Base-by-base conservation (phyloP, 345 rosid genomes). In the Populus euphratica region DNA sequence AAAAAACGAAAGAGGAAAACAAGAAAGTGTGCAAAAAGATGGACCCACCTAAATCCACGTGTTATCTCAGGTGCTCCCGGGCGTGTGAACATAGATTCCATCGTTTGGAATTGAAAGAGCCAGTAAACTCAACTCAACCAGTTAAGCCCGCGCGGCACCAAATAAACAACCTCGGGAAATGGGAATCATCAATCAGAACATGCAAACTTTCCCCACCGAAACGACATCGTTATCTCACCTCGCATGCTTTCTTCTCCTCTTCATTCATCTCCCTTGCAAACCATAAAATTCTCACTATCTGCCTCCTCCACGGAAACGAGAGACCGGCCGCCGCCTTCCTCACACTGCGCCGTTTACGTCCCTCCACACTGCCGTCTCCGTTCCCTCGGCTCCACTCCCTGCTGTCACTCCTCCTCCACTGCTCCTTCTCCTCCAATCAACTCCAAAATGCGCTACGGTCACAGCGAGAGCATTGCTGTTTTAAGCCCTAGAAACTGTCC, bases 311-410 rank as follows among this genome's bases (percentile, higher is more conserved):
- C 68, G 50, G 23, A 52, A 52, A 93, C 93, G 97, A 91, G 89
- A 86, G 92, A 93, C 85, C 88, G 88, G 78, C 87, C 88, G 73
- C 89, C 87, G 74, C 91, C 87, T 69, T 82, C 91, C 38, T 85
- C 93, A 1, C 64, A 77, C 79, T 86, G 86, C 82, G 74, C 84
- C 86, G 84, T 89, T 76, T 94, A 91, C 85, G 85, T 87, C 70
- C 96, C 97, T 56, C 97, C 97, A 1, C 91, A 90, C 86, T 93
- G 87, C 74, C 95, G 97, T 56, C 88, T 83, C 68, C 89, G 88
- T 77, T 85, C 92, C 78, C 79, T 75, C 74, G 64, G 84, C 47
- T 44, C 87, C 25, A 41, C 85, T 62, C 77, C 86, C n/a, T 78
- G 59, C 79, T 70, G 36, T 39, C 71, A 67, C 52, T 76, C 88